Base-by-base conservation (phyloP, 108 stramenopile species). In the Cyclostephanos invisitatus region DNA sequence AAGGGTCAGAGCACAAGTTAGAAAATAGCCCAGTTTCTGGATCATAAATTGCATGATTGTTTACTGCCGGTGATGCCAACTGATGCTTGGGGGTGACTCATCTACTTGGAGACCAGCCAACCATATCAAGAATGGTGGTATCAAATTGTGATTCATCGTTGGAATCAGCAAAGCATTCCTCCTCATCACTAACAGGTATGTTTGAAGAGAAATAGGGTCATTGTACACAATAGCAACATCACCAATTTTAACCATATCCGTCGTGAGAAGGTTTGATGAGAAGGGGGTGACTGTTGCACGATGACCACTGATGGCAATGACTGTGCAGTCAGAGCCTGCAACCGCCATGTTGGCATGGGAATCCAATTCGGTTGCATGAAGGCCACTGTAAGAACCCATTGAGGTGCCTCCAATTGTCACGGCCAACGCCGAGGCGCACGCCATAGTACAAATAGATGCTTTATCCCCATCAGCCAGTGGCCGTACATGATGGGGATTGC, bases 341-440 rank as follows among this genome's bases (percentile, higher is more conserved):
- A 36, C 53, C 27, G 47, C 24, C 75, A 77, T 82, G 64, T 82
- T 73, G 37, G 76, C 82, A 48, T 83, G 82, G 4, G 77, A 78
- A 20, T 83, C 82, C 20, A 83, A 48, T 2, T 83, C 77, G 15
- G 82, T 83, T 35, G 77, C 24, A 2, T 2, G 18, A 0, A 18
- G 36, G 17, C 50, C 5, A 27, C 32, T 29, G 27, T 28, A 28
- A 37, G 28, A 28, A 11, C 46, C 54, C 29, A 10, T 0, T 6
- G 21, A 38, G 18, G 27, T n/a, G 32, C 64, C 37, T 12, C 47
- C 59, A 18, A 60, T 22, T 14, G 35, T 24, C 5, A 35, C 60
- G 8, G 42, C 21, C 42, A 37, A 10, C 63, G 20, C n/a, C 21
- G 27, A 27, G 37, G 62, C 28, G 25, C 42, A 42, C 21, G 36